Evolutionary conservation across 257 asterid species (phyloP), one percentile per base, ranked within the genome.

Genomic region (Fraxinus pennsylvanica): DNA sequence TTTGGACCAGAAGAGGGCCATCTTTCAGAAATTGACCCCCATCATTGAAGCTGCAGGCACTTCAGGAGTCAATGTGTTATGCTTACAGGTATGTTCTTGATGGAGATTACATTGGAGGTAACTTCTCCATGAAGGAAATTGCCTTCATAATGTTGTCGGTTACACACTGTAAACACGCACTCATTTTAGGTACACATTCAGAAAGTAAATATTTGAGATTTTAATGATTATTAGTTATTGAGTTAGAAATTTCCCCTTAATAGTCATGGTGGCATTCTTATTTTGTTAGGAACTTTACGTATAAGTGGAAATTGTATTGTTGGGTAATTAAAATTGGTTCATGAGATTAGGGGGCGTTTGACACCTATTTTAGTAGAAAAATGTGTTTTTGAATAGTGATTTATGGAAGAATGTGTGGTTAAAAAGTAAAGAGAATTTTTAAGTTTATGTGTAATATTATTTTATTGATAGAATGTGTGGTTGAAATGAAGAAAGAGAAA

Each of bases 11-110:
- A 95, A 85, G 85, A 79, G 52, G 80, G 98, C 83, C 80, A 89
- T 93, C 79, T 93, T 90, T 85, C 84, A 83, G 86, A 93, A 91
- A 85, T 75, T 95, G 68, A 78, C 87, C 0, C 98, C 97, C 27
- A 88, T 91, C 35, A 90, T 95, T 74, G 97, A 95, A 83, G 92
- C 99, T 68, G 99, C 99, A 1, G 98, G 97, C 9, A 67, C 89
- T 74, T 89, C 96, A 22, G 98, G 97, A 19, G 98, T 93, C 83
- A 95, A 95, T 67, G 82, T 95, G 73, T 80, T 95, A 74, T 95
- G 99, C 75, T 83, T 95, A 86, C 99, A 93, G 94, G 99, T 95
- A 70, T 86, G 86, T 80, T 73, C 76, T 33, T 63, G 33, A 3
- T 25, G 69, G 36, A 12, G 36, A 27, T 63, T 63, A 9, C 6